Evolutionary conservation across 2,329 filamentous ascomycete species (phyloP).

Genomic region (Aspergillus flavus): DNA sequence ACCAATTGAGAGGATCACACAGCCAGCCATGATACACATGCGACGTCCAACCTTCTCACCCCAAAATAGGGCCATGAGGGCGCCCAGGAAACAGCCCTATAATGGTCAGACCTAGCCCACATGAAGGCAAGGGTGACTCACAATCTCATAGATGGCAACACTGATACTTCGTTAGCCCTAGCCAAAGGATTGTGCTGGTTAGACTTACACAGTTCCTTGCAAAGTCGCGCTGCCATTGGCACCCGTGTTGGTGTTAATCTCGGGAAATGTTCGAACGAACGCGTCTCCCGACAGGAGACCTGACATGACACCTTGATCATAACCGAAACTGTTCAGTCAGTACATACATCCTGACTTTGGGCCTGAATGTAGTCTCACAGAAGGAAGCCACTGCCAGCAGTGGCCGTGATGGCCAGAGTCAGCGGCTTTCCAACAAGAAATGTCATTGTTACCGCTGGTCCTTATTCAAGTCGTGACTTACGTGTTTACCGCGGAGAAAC

Average conservation of each 20-base stretch:
- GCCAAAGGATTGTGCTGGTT: background rate
- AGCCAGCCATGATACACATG: constrained; percentile 50
- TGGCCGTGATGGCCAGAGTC: constrained; percentile 46
- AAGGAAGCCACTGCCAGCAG: constrained; percentile 45
- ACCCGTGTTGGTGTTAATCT: constrained; percentile 34
- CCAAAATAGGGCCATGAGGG: constrained; percentile 42
- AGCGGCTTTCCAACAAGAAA: constrained; percentile 36
- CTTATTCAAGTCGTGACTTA: background rate
- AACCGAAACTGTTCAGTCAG: constrained; percentile 31
- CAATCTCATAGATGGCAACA: constrained; percentile 50
- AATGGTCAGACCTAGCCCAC: background rate
- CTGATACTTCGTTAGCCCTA: constrained; percentile 12
- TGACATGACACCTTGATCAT: constrained; percentile 45
- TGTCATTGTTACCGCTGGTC: constrained; percentile 19
- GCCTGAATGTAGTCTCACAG: constrained; percentile 37
- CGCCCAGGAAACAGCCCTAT: constrained; percentile 61
- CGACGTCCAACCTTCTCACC: constrained; percentile 54
- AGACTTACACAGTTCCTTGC: constrained; percentile 46
- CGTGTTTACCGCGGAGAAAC: too few species aligned
- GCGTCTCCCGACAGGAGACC: constrained; percentile 34
- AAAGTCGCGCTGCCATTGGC: constrained; percentile 45
- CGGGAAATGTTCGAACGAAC: constrained; percentile 30
- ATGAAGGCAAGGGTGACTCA: constrained; percentile 12
- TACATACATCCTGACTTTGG: constrained; percentile 4
- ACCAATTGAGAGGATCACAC: constrained; percentile 32